Evolutionary conservation across 768 basidiomycete species (phyloP), one percentile per base, ranked within the genome.

Genomic region (Saitozyma podzolica): DNA sequence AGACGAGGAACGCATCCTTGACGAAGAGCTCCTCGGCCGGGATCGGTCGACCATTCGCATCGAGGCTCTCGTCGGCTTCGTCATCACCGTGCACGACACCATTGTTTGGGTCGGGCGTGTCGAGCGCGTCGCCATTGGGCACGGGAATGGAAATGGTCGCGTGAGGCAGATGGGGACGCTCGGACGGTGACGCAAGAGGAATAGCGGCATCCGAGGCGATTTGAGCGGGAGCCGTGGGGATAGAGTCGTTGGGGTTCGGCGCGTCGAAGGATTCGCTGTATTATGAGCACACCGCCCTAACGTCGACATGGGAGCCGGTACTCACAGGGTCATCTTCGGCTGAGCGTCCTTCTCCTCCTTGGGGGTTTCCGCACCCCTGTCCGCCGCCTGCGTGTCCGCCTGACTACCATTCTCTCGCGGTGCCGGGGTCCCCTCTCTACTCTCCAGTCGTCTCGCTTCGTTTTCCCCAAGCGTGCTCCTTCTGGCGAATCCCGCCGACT

Each of bases 1-100:
- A 95, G 43, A 99, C 95, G 64, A 99, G 85, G 83, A 97, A 99
- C 0, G 96, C 93, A 75, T 99, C 96, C 77, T 98, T 98, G 75
- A 96, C 85, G 78, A 93, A 95, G 59, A 97, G 81, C 69, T 99
- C 95, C 56, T 90, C 87, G n/a, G 84, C 83, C 17, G 87, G 86
- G 59, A 93, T 82, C 56, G 84, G 85, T 81, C 81, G 57, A 10
- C 68, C 74, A 43, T 61, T 59, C 65, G 75, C 63, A 67, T 73
- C 79, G 40, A 74, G 41, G 41, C 41, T 63, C 0, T 71, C 74
- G 29, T 75, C 73, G 8, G 42, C 54, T 50, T 72, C 71, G 16
- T 73, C 70, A 9, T 39, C 68, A 29, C 54, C 68, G 41, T n/a
- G 42, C 13, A 17, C 19, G 16, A 43, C 49, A 11, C n/a, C 56